Evolutionary conservation across 2,329 filamentous ascomycete genomes (phyloP).

Genomic region (Talaromyces pinophilus): DNA sequence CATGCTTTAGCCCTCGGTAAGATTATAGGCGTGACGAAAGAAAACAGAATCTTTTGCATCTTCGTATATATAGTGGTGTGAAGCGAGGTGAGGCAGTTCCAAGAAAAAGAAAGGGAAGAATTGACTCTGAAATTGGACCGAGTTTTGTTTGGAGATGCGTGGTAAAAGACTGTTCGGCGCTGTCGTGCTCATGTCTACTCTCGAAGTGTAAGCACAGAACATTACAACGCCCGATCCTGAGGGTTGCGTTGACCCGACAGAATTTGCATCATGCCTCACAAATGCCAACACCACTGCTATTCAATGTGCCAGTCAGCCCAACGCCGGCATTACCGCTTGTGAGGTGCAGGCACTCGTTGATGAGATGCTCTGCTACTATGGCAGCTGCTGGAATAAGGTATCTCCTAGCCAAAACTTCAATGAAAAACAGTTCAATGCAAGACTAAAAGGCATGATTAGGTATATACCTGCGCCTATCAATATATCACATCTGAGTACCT

Average conservation of each 20-base stretch:
- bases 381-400: conserved; percentile 16
- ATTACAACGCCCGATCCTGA: conserved; percentile 1
- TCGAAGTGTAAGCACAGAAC: neutral
- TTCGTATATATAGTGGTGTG: neutral
- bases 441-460: neutral
- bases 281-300: conserved; percentile 4
- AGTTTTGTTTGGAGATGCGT: neutral
- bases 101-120: no score
- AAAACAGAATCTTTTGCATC: neutral
- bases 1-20: neutral
- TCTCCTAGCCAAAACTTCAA: neutral
- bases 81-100: no score
- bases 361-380: conserved; percentile 15
- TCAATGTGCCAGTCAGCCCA: neutral
- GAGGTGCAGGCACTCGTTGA: conserved; percentile 8
- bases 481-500: conserved; percentile 9
- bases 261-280: conserved; percentile 1
- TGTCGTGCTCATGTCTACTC: neutral
- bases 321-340: neutral
- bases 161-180: neutral
- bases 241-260: neutral
- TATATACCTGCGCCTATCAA: conserved; percentile 13
- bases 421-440: neutral
- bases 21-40: neutral
- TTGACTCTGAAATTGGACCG: neutral